Base-by-base conservation (phyloP, 2,329 filamentous ascomycete species). In the Knufia fluminis region DNA sequence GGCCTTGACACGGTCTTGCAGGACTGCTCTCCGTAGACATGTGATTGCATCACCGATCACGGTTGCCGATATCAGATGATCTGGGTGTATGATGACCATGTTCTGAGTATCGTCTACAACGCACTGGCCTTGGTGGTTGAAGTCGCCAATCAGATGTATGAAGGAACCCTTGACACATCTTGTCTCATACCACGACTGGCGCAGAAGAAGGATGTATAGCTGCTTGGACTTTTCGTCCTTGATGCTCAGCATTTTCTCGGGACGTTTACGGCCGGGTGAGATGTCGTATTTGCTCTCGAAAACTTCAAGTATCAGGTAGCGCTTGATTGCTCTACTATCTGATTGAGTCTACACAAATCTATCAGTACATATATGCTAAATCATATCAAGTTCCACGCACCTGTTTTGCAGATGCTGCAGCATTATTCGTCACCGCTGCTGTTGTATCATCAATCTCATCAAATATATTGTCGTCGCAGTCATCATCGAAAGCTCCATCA, bases 1-100 rank as follows among this genome's bases (percentile, higher is more conserved):
- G 7, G 88, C 87, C 66, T 97, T 97, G 59, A 98, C 84, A 26
- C 92, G 83, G 64, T 98, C 91, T 65, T 97, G 90, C 22, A 98
- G 77, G 1, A 97, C 91, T 24, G 92, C 89, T 55, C 91, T 84
- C 16, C 92, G 84, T 63, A 86, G 83, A 63, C 92, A 98, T 20
- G 82, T 83, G n/a, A 49, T 23, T 26, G 46, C 46, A 66, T 98
- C 92, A n/a, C 89, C 90, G 38, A 98, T 85, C 3, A 94, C 88
- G 0, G 92, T 97, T 2, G 92, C 85, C 2, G 92, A 97, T 47
- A 98, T 85, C 28, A 98, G 77, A 67, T 97, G 90, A 61, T 98
- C 92, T 0, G 92, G 92, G 61, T 98, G 90, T 12, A 98, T 70
- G 50, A 98, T 89, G 45, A 98, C 71, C 66, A 97, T 85, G 59